Conservation (phyloP, 768 basidiomycete species). For the Pleurotus giganteus region DNA sequence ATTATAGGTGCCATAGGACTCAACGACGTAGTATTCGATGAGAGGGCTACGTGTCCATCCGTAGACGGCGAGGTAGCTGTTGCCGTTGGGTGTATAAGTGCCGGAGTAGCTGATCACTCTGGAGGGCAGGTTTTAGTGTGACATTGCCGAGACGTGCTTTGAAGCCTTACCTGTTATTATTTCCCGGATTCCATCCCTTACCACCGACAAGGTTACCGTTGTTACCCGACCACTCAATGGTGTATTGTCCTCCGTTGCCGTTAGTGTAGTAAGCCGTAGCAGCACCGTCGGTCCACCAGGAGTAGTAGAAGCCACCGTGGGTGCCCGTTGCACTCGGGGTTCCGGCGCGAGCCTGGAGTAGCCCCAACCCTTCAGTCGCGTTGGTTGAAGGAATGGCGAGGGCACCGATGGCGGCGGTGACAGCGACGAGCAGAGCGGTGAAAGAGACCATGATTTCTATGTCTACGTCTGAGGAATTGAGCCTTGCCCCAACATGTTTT, state of each 20-base stretch:
- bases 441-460: conserved; percentile 1
- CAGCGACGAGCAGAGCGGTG: conserved; percentile 15
- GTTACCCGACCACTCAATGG: conserved; percentile 26
- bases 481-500: background rate
- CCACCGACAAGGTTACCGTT: conserved; percentile 36
- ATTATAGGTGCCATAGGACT: conserved; percentile 40
- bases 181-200: conserved; percentile 15
- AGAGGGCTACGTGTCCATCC: conserved; percentile 45
- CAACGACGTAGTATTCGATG: conserved; percentile 47
- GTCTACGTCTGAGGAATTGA: background rate
- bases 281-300: conserved; percentile 31
- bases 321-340: conserved; percentile 26
- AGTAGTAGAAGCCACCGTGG: conserved; percentile 35
- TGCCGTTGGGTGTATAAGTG: conserved; percentile 35
- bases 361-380: conserved; percentile 11
- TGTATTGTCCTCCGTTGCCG: conserved; percentile 26
- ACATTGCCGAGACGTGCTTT: background rate
- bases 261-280: conserved; percentile 30
- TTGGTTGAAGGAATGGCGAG: conserved; percentile 18
- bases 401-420: conserved; percentile 15
- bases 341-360: conserved; percentile 14
- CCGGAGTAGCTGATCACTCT: conserved; percentile 37
- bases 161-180: background rate
- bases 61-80: conserved; percentile 42
- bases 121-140: background rate